Evolutionary conservation across 2,329 filamentous ascomycete species (phyloP).

Genomic region (Microcyclosporella mali): DNA sequence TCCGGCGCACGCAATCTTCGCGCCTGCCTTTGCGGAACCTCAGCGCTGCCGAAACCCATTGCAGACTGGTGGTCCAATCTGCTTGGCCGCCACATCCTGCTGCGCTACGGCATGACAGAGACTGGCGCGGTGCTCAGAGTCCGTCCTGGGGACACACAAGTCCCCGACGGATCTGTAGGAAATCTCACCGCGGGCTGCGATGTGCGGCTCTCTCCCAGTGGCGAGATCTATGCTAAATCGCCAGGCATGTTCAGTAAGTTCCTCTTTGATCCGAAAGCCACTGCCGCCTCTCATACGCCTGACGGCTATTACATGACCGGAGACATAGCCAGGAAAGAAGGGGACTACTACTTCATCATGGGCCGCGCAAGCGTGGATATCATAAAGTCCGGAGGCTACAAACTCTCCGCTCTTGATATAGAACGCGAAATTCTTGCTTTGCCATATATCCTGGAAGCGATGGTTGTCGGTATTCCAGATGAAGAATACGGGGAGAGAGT

Average conservation of each 20-base stretch:
- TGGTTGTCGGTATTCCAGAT: slow-evolving; percentile 49
- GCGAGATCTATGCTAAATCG: slow-evolving; percentile 41
- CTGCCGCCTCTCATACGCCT: slow-evolving; percentile 24
- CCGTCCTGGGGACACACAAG: slow-evolving; percentile 36
- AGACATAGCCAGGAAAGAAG: slow-evolving; percentile 34
- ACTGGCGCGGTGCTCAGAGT: slow-evolving; percentile 46
- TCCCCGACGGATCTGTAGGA: slow-evolving; percentile 41
- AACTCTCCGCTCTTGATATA: slow-evolving; percentile 50
- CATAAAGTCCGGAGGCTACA: slow-evolving; percentile 52
- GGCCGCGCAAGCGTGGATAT: slow-evolving; percentile 49
- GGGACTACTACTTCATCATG: slow-evolving; percentile 47
- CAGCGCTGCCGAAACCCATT: slow-evolving; percentile 45
- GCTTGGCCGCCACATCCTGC: slow-evolving; percentile 39
- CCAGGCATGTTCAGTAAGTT: slow-evolving; percentile 33
- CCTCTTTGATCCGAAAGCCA: slow-evolving; percentile 28
- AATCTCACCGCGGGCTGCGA: slow-evolving; percentile 44
- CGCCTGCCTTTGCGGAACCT: slow-evolving; percentile 43
- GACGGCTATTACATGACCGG: slow-evolving; percentile 31
- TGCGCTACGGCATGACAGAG: slow-evolving; percentile 48
- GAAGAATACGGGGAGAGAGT: slow-evolving; percentile 52
- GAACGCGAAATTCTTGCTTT: slow-evolving; percentile 48
- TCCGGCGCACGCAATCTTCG: slow-evolving; percentile 38
- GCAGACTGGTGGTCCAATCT: slow-evolving; percentile 47
- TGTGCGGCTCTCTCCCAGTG: slow-evolving; percentile 40
- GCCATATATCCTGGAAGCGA: slow-evolving; percentile 46